Evolutionary conservation across 192 early-diverging fungal genomes (phyloP), one percentile per base, ranked within the genome.

Genomic region (Phycomyces nitens): DNA sequence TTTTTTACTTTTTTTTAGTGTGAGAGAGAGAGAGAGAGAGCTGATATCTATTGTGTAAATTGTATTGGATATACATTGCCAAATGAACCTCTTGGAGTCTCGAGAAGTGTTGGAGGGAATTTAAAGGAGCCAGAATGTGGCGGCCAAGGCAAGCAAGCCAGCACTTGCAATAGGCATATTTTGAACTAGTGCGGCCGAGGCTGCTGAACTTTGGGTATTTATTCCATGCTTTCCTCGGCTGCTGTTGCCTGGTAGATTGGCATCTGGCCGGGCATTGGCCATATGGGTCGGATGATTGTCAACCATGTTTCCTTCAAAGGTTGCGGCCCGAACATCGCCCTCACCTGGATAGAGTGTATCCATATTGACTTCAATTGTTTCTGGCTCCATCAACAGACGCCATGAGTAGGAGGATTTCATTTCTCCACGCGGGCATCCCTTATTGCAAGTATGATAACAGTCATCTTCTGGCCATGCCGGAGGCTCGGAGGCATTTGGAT

Each of bases 361-460:
- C 16, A 68, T 8, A 7, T 60, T 29, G 7, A n/a, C 44, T 3
- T 54, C 14, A 4, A 62, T 12, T 2, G 4, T 18, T 10, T 56
- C 55, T 47, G 44, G 44, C 9, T 62, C 54, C 59, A 62, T 68
- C 14, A 73, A 24, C 12, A 73, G 3, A 18, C 67, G 66, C 71
- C 71, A 73, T 16, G 71, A 53, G 22, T 64, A 67, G 24, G 65
- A 68, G 0, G 71, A 73, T 2, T 56, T 24, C 65, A 73, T 67
- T n/a, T 56, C 23, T 24, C 71, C 71, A 54, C 71, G 65, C 21
- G 71, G 65, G 50, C 71, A 73, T 8, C 65, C 65, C 50, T 66
- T 67, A 38, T 76, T 76, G 53, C 74, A 76, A 7, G 74, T 76
- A 50, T 76, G 74, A 41, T 76, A 76, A 58, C 74, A 76, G 42